Evolutionary conservation across 192 early-diverging fungal genomes (phyloP).

Genomic region (Gigaspora rosea): DNA sequence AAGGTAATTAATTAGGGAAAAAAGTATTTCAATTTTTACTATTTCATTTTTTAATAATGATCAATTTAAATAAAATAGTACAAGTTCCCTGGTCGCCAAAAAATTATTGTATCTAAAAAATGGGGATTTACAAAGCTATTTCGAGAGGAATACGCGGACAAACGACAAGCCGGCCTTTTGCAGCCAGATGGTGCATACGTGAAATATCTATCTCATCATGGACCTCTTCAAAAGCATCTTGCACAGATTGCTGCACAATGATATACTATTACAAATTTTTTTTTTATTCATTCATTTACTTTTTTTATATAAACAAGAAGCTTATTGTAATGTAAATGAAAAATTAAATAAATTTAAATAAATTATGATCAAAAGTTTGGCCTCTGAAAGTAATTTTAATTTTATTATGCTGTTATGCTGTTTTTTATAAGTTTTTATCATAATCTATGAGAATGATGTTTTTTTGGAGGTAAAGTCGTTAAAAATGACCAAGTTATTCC

Average conservation of each 20-base stretch:
- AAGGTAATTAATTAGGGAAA: slow-evolving; percentile 28
- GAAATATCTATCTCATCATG: slow-evolving; percentile 90
- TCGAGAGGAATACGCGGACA: slow-evolving; percentile 84
- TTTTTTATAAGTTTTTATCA: too few species aligned
- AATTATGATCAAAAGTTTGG: too few species aligned
- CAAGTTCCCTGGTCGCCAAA: slow-evolving; percentile 99
- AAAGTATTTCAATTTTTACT: not conserved
- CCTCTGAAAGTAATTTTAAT: too few species aligned
- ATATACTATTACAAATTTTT: too few species aligned
- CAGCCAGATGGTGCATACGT: slow-evolving; percentile 94
- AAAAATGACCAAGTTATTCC: not conserved
- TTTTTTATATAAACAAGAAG: too few species aligned
- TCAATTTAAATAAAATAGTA: slow-evolving; percentile 59
- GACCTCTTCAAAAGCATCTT: slow-evolving; percentile 65
- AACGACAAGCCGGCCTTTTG: slow-evolving; percentile 73
- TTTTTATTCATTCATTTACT: too few species aligned
- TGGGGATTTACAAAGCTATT: slow-evolving; percentile 99
- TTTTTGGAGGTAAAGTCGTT: not conserved
- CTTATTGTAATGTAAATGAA: too few species aligned
- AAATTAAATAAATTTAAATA: too few species aligned
- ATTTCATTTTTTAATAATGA: not conserved
- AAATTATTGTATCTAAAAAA: slow-evolving; percentile 99
- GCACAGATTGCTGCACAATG: slow-evolving; percentile 23
- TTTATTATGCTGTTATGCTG: too few species aligned
- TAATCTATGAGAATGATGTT: too few species aligned